Base-by-base conservation (phyloP, 257 asterid species). In the Solanum corneliomulleri region DNA sequence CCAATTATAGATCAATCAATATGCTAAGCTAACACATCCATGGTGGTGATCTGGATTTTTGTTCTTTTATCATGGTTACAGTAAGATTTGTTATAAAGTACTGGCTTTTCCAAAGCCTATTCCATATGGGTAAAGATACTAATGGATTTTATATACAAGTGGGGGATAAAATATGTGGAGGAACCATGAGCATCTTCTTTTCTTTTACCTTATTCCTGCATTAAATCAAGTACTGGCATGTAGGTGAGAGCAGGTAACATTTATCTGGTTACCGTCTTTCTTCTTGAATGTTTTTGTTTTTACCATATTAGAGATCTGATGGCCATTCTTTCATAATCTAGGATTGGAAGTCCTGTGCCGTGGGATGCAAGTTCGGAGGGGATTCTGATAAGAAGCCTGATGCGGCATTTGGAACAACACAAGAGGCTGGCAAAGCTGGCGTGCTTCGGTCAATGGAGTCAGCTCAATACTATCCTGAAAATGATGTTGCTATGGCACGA, bases 401-500 rank as follows among this genome's bases (percentile, higher is more conserved):
- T 93, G 99, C 98, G 81, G 94, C 91, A 80, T 90, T 97, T 89
- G 99, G 99, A 45, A 42, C 76, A 66, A 92, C 94, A 87, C 96
- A 90, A 86, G 75, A 70, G 71, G 58, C 88, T 31, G 97, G 93
- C 82, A 83, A 90, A 47, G 87, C 93, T 21, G 86, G 94, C 81
- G 96, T 97, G 86, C 95, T 90, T 88, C 93, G 99, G 68, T 96
- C 99, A 56, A 97, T 97, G 99, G 99, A 97, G 91, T 92, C 99
- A 3, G 92, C 98, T 81, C 90, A 90, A 60, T 96, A 97, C 89
- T 97, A 96, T 87, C n/a, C 94, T 10, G 98, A 96, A 91, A 95
- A 93, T 89, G 89, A 93, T 88, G 35, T 97, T 64, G 95, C 78
- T 58, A 85, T 42, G 85, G 99, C 99, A 88, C 92, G 98, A 97